These are phyloP conservation scores for Gossypium lobatum DNA, from an alignment of 441 rosid genomes.

Conservation along the genomic window DNA sequence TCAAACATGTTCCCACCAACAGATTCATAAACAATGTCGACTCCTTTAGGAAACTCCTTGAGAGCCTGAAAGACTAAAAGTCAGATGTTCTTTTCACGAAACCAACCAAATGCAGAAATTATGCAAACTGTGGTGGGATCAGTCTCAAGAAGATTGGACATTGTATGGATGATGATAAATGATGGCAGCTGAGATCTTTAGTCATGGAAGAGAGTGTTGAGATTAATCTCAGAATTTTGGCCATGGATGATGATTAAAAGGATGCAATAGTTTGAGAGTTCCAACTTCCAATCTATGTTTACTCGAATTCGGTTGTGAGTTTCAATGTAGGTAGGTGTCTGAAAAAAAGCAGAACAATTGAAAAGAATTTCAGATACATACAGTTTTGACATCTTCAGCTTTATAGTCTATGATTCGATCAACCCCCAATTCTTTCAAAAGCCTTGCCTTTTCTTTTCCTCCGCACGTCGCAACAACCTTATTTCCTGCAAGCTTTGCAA, in stretches of 20 bases:
- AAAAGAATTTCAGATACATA: conserved; percentile 28
- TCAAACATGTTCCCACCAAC: conserved; percentile 95
- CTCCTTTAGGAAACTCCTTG: conserved; percentile 78
- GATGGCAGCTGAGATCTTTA: background rate
- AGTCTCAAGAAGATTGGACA: background rate
- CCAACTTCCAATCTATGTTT: background rate
- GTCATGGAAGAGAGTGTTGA: background rate
- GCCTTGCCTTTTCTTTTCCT: conserved; percentile 75
- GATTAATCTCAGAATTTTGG: background rate
- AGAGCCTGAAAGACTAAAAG: conserved; percentile 49
- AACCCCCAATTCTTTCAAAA: conserved; percentile 75
- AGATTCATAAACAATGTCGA: conserved; percentile 83
- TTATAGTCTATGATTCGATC: conserved; percentile 86
- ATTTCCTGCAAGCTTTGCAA: conserved; percentile 87
- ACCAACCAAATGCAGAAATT: background rate
- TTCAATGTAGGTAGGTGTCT: conserved; percentile 18
- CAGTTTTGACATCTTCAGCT: conserved; percentile 77
- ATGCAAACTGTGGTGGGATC: background rate
- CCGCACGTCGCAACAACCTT: conserved; percentile 92
- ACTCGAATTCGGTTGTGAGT: no score
- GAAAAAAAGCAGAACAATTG: background rate
- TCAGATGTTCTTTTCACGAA: background rate
- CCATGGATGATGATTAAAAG: background rate
- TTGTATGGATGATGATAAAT: background rate
- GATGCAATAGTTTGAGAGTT: background rate